These are phyloP conservation scores for Trematosphaeria pertusa DNA, from an alignment of 2,329 filamentous ascomycete genomes.

Conservation along the genomic window DNA sequence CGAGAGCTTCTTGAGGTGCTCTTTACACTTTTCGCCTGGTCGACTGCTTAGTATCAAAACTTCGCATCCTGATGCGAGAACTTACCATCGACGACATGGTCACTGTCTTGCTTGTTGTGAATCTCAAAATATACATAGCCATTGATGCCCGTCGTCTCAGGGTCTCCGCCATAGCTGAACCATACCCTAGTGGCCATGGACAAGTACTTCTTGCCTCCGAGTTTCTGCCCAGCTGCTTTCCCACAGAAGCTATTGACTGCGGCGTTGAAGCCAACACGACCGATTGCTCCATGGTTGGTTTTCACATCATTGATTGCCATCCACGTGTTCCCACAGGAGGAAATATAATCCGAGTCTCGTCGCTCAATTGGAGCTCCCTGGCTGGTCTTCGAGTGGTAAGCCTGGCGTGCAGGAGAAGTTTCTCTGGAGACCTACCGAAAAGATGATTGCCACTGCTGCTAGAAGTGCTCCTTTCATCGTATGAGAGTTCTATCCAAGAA, in stretches of 20 bases:
- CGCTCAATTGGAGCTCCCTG: neutral
- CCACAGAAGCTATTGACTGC: conserved; percentile 22
- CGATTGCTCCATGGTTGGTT: conserved; percentile 11
- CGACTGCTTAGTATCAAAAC: neutral
- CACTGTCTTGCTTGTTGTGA: conserved; percentile 16
- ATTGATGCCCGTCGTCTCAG: conserved; percentile 16
- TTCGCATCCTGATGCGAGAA: neutral
- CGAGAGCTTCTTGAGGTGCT: conserved; percentile 17
- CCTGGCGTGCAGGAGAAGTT: too few species aligned
- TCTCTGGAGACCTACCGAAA: too few species aligned
- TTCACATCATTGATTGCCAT: conserved; percentile 17
- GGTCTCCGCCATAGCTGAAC: conserved; percentile 15
- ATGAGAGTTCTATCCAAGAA: too few species aligned
- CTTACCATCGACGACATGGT: conserved; percentile 17
- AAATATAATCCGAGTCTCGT: conserved; percentile 11
- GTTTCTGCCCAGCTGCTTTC: conserved; percentile 13
- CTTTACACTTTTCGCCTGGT: conserved; percentile 16
- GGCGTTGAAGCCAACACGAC: conserved; percentile 17
- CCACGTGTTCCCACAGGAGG: conserved; percentile 12
- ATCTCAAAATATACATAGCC: conserved; percentile 24
- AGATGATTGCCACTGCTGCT: too few species aligned
- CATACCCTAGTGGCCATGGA: conserved; percentile 19
- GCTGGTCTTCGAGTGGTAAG: neutral
- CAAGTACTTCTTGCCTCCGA: conserved; percentile 13
- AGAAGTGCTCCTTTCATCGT: too few species aligned